Percentiles rank a stretch among this genome's conserved stretches.
phyloP scores from a whole-genome alignment of 352 stramenopile genomes.

The Phytophthora sp. region DNA sequence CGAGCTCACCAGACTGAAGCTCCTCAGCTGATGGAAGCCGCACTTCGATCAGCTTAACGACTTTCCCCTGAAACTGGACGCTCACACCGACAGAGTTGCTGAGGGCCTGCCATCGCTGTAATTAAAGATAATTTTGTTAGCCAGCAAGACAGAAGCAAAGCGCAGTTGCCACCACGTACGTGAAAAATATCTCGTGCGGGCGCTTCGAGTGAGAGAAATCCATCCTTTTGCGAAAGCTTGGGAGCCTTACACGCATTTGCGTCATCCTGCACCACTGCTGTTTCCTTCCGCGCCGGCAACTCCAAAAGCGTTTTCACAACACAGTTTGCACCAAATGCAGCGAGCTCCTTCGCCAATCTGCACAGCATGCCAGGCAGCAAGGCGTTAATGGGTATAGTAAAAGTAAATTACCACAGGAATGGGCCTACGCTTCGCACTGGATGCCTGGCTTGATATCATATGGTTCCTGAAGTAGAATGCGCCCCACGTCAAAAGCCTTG shows the following conservation, averaged over 20 bases:
- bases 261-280: conserved; percentile 63
- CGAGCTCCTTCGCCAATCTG: conserved; percentile 59
- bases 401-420: not conserved
- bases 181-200: conserved; percentile 61
- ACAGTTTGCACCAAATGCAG: conserved; percentile 60
- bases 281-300: conserved; percentile 51
- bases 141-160: not conserved
- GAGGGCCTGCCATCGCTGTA: conserved; percentile 82
- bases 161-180: conserved; percentile 22
- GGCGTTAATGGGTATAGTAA: not conserved
- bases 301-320: conserved; percentile 71
- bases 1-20: conserved; percentile 39
- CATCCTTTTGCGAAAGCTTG: conserved; percentile 71
- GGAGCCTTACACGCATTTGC: conserved; percentile 59
- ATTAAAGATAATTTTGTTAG: not conserved
- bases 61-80: conserved; percentile 65
- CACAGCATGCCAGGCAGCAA: not conserved
- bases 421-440: conserved; percentile 52
- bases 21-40: conserved; percentile 53
- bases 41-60: conserved; percentile 76
- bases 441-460: conserved; percentile 54
- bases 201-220: conserved; percentile 57
- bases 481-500: conserved; percentile 80
- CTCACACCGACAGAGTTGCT: conserved; percentile 75
- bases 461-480: conserved; percentile 67